Evolutionary conservation across 2,329 filamentous ascomycete genomes (phyloP), one percentile per base, ranked within the genome.

Genomic region (Gnomoniopsis sp.): DNA sequence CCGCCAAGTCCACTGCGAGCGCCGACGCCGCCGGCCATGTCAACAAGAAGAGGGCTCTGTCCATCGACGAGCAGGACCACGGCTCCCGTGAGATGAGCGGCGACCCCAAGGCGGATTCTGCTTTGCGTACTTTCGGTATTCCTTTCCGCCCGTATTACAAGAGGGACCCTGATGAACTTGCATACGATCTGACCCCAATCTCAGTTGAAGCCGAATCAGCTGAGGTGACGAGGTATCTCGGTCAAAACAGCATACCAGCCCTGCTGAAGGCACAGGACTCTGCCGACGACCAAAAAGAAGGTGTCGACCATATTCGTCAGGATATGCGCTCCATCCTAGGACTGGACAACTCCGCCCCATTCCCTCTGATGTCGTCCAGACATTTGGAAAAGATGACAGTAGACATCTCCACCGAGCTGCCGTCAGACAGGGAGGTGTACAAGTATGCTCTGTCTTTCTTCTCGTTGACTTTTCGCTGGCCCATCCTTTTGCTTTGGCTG

Each of bases 231-330:
- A 78, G 85, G 46, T 88, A 87, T 69, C 77, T 88, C 36, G 85
- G 85, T 30, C 83, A 88, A 67, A 88, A 88, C 70, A 87, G 84
- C 68, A 88, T 88, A 56, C 85, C 85, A 8, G 85, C 84, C n/a
- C 72, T 88, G 38, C 73, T 88, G 43, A 78, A 84, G 59, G 85
- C 88, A 66, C 85, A 87, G 67, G 79, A 81, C 2, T 79, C 80
- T 2, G 73, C 79, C 43, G 79, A 75, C 62, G 78, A 81, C 56
- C 78, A 79, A 59, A 77, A 77, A 57, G 77, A 81, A 55, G 78
- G 76, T 49, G 76, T 80, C 66, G 82, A 83, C 58, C 62, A 73
- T 63, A 86, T 88, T 54, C 81, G 85, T 53, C 79, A 81, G 65
- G 85, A 88, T 70, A 87, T 88, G 79, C 79, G 84, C 59, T 86